Base-by-base conservation (phyloP, 768 basidiomycete species). In the Tricholoma flavovirens region DNA sequence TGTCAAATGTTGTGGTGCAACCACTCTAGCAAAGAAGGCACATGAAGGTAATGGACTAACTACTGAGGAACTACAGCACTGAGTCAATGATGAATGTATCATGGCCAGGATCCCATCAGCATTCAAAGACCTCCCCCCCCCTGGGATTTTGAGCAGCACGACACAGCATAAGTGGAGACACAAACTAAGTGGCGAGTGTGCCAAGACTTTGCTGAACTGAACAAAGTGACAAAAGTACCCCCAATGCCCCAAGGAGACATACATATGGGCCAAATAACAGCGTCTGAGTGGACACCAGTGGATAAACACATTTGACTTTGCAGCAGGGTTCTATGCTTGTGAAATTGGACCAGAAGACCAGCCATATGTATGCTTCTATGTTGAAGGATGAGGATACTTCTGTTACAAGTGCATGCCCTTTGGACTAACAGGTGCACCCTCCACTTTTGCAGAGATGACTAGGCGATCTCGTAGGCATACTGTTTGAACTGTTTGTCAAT, bases 321-420 rank as follows among this genome's bases (percentile, higher is more conserved):
- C 49, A 29, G 48, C 48, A 21, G 21, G 48, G 11, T 49, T 22
- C 30, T 29, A 49, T 12, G 48, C 48, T n/a, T 21, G 22, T 2
- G 24, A 26, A 32, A 26, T 50, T 2, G 5, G 17, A 1, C 24
- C 22, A 11, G 49, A 50, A 19, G 29, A 26, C 22, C 24, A 29
- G 4, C 49, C 49, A 32, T 50, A 71, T 54, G 60, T 72, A 0
- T 62, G 59, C 7, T 75, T 78, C 55, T 76, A 73, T 38, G 65
- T 75, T 0, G 67, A 0, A 75, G 79, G 71, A 73, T 71, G 52
- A 5, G 57, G 57, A 0, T 76, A 50, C 26, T 50, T 32, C 26
- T 26, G 22, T 30, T 50, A 50, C 49, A 26, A 29, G 10, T 19
- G 49, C 14, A 50, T 50, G 49, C 49, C 49, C 6, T 50, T 49